These are phyloP conservation scores for Oryza punctata DNA, from an alignment of 176 grass and related monocot species.

Conservation along the genomic window DNA sequence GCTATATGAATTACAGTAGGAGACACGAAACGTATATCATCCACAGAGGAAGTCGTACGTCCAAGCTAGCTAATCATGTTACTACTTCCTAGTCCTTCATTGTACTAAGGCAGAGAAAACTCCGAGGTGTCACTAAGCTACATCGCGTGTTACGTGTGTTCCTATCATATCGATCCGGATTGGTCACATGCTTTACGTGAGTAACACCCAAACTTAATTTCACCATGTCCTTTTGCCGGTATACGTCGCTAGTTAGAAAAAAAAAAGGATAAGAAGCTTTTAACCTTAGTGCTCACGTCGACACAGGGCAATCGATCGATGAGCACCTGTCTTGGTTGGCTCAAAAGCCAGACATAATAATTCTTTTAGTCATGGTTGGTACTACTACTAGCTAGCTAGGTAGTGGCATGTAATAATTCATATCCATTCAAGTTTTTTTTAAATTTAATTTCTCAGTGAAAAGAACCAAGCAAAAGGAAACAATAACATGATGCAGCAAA, in stretches of 20 bases:
- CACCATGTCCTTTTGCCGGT: not conserved
- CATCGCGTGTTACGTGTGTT: not conserved
- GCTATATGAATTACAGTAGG: too few relatives aligned
- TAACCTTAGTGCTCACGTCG: not conserved
- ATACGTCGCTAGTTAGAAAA: not conserved
- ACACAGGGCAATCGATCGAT: not conserved
- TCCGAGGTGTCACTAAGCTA: not conserved
- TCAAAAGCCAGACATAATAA: not conserved
- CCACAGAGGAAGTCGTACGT: not conserved
- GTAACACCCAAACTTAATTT: not conserved
- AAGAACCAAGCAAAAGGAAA: not conserved
- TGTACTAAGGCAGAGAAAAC: not conserved
- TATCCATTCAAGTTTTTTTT: not conserved
- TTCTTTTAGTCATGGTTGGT: not conserved
- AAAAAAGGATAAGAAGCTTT: not conserved
- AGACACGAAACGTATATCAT: not conserved
- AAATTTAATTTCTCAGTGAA: not conserved
- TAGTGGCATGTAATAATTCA: not conserved
- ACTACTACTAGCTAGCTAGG: not conserved
- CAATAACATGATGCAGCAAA: not conserved
- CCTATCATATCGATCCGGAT: not conserved
- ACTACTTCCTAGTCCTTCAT: not conserved
- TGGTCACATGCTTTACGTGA: not conserved
- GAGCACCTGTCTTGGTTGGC: not conserved
- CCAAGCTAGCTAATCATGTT: not conserved